A percentile compares a stretch with the other conserved stretches of the same genome.
Conservation (phyloP, 2,329 filamentous ascomycete genomes). For the Phyllosticta paracitricarpa region DNA sequence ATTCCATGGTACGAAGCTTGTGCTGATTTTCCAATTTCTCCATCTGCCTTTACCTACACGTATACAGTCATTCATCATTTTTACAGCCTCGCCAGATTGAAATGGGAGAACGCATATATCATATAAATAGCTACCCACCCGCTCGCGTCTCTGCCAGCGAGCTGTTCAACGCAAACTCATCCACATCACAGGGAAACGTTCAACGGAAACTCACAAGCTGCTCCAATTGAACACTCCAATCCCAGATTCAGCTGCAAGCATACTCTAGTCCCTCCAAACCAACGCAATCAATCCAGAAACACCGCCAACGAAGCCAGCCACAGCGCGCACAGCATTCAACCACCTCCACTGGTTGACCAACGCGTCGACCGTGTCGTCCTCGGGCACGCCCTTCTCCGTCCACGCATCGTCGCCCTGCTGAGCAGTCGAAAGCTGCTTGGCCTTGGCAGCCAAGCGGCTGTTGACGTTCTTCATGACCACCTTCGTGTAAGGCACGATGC, state of each 20-base stretch:
- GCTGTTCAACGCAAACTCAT: no score
- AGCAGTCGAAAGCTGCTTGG: conserved; percentile 7
- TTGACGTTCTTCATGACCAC: conserved; percentile 16
- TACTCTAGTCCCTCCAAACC: not conserved
- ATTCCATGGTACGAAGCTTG: not conserved
- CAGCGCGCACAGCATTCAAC: conserved; percentile 13
- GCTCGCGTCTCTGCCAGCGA: no score
- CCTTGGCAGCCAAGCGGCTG: conserved; percentile 14
- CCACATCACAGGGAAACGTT: no score
- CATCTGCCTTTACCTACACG: no score
- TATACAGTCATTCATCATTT: no score
- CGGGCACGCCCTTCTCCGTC: conserved; percentile 7
- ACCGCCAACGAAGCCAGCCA: not conserved
- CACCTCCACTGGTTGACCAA: conserved; percentile 16
- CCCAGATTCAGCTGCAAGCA: not conserved
- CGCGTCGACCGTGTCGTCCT: conserved; percentile 15
- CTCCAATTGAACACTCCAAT: no score
- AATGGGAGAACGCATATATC: no score
- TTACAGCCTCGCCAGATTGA: no score
- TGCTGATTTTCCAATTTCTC: not conserved
- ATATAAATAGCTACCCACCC: no score
- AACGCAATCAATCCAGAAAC: conserved; percentile 3
- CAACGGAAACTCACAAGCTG: no score
- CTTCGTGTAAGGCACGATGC: conserved; percentile 19
- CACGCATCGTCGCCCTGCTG: not conserved